phyloP scores from a whole-genome alignment of 176 grass and related monocot species.

The Calamus simplicifolius region DNA sequence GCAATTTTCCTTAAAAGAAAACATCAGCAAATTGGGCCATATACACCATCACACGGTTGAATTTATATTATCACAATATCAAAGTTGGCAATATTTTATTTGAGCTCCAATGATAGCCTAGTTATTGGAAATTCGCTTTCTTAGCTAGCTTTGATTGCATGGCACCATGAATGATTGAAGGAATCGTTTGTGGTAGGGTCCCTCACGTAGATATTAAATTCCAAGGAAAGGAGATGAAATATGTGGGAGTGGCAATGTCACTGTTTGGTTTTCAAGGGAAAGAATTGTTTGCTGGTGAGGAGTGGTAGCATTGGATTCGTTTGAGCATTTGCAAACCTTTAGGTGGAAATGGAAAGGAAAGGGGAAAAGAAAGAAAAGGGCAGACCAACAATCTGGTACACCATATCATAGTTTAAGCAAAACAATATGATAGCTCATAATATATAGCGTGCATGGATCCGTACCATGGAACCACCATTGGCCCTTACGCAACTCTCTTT shows the following conservation, averaged over 20 bases:
- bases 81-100: neutral
- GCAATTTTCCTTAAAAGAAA: no score
- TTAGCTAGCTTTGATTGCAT: neutral
- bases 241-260: neutral
- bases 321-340: neutral
- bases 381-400: no score
- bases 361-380: no score
- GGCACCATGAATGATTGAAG: slow-evolving; percentile 1
- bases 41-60: no score
- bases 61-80: neutral
- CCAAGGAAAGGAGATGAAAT: neutral
- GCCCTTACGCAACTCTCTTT: no score
- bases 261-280: neutral
- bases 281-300: neutral
- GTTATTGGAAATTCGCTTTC: neutral
- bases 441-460: no score
- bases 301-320: neutral
- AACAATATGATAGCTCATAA: no score
- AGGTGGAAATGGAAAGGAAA: neutral
- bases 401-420: no score
- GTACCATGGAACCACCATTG: no score
- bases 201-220: no score
- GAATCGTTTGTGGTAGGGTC: slow-evolving; percentile 5
- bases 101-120: neutral
- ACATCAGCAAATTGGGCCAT: no score